Base-by-base conservation (phyloP, 2,329 filamentous ascomycete species). In the Diplodia intermedia region DNA sequence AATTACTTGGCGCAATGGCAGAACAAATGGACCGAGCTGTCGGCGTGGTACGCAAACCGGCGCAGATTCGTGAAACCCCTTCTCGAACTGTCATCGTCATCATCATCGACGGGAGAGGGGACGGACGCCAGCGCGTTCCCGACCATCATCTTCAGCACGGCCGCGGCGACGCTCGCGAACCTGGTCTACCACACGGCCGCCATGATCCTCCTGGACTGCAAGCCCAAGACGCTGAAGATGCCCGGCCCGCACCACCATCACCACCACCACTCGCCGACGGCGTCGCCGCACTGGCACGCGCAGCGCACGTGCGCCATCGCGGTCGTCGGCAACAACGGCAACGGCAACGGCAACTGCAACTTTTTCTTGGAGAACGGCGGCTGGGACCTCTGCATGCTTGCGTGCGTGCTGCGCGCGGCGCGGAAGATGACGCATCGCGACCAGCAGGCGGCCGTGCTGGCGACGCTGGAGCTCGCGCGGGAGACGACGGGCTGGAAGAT, bases 161-260 rank as follows among this genome's bases (percentile, higher is more conserved):
- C 80, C 0, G 78, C 81, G 0, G 82, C 79, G 0, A 73, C 79
- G 4, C 78, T 82, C 2, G 80, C 79, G 2, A 88, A 86, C 69
- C 85, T 87, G 71, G 76, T 87, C 2, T 87, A 86, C 71, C 86
- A 88, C 70, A 85, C 85, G 0, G 84, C 85, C 2, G 85, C 85
- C 78, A 73, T 86, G 8, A 73, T 86, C 0, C 75, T 88, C 67
- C 79, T 88, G 20, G 83, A 83, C 67, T 80, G 83, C 71, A 83
- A 82, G 69, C 85, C 86, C 20, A 79, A 82, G 4, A 83, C 80
- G 2, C 73, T 81, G 4, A 75, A 74, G 8, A 72, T 76, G 6
- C 15, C 40, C 4, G 40, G 40, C 26, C 26, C 26, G 1, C 71
- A 75, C 14, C 73, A 75, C 14, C 73, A 75, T 4, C 26, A 3